Conservation (phyloP, 176 grass and related monocot genomes). For the Triticum turgidum region DNA sequence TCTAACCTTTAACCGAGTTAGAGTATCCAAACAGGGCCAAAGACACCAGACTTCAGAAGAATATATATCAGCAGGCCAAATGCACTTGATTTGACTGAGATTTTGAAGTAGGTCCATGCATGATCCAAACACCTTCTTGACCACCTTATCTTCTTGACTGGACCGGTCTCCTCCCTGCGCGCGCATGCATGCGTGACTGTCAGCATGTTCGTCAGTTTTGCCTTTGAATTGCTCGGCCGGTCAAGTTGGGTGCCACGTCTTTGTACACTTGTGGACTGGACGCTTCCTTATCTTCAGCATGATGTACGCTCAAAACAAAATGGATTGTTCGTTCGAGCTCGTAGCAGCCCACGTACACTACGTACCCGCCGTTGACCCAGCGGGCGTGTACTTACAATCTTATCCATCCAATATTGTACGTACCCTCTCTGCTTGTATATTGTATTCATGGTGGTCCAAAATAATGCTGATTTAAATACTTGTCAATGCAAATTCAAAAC, state of each 20-base stretch:
- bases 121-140: background rate
- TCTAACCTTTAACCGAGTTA: too few species aligned
- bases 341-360: background rate
- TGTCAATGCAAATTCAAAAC: background rate
- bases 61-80: too few species aligned
- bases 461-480: background rate
- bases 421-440: background rate
- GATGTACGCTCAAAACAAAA: background rate
- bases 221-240: background rate
- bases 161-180: background rate
- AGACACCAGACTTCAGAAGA: background rate
- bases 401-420: background rate
- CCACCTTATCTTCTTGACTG: background rate
- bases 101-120: background rate
- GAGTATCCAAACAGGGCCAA: background rate
- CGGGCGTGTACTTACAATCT: background rate
- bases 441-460: background rate
- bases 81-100: background rate
- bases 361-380: background rate
- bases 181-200: background rate
- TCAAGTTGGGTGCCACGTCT: background rate
- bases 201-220: background rate
- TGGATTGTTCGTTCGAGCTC: background rate
- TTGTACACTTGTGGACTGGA: background rate
- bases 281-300: background rate